Conservation (phyloP, 2,329 filamentous ascomycete genomes). For the Phaeosphaeria sp. region DNA sequence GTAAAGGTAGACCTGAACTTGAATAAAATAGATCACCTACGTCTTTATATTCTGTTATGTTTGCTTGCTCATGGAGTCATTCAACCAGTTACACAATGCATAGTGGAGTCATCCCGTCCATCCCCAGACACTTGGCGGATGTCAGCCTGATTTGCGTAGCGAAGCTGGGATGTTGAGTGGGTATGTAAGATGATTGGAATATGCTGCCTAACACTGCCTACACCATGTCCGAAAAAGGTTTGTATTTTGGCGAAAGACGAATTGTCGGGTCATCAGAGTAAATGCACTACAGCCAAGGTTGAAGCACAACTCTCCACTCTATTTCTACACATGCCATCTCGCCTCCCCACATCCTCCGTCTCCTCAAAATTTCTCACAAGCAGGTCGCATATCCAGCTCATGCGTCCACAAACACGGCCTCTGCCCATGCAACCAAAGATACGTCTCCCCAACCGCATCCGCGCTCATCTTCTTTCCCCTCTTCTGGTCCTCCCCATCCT, state of each 20-base stretch:
- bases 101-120: too few relatives aligned
- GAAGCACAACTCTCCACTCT: background rate
- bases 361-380: constrained; percentile 57
- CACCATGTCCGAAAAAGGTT: background rate
- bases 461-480: constrained; percentile 64
- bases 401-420: constrained; percentile 60
- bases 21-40: background rate
- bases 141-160: background rate
- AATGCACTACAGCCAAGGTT: background rate
- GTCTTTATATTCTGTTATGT: background rate
- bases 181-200: background rate
- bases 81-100: background rate
- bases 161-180: background rate
- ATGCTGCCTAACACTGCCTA: background rate
- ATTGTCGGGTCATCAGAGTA: background rate
- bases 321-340: too few relatives aligned
- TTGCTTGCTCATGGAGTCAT: background rate
- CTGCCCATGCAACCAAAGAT: constrained; percentile 60
- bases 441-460: constrained; percentile 64
- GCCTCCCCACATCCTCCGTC: too few relatives aligned
- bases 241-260: too few relatives aligned
- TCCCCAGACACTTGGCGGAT: background rate
- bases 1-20: too few relatives aligned
- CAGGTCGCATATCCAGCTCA: constrained; percentile 60
- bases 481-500: constrained; percentile 56